These are phyloP conservation scores for Eucalyptus viminalis DNA, from an alignment of 345 rosid species.

Conservation along the genomic window DNA sequence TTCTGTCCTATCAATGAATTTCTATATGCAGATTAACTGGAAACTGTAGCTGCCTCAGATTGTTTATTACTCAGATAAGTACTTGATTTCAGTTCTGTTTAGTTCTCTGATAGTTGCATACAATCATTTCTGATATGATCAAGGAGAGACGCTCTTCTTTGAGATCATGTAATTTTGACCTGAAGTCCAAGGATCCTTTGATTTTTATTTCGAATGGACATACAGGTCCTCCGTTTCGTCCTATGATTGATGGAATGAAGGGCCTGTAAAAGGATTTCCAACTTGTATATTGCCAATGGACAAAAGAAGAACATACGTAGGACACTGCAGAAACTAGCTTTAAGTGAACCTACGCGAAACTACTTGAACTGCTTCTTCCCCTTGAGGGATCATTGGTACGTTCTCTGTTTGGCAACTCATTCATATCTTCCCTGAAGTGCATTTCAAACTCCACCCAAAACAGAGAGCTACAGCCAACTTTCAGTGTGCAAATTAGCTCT, in stretches of 20 bases:
- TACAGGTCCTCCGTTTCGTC: not conserved
- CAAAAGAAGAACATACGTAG: not conserved
- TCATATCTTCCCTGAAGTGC: not conserved
- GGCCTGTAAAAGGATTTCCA: not conserved
- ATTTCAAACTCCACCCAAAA: not conserved
- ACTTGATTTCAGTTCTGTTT: not conserved
- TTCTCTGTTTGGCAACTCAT: no score
- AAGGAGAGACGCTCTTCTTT: not conserved
- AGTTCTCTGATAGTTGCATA: not conserved
- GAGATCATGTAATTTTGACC: not conserved
- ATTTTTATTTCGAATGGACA: not conserved
- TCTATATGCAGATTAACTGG: no score
- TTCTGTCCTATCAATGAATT: not conserved
- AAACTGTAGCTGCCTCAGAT: no score
- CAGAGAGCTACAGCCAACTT: not conserved
- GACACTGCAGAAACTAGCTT: no score
- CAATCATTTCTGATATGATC: not conserved
- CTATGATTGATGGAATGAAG: not conserved
- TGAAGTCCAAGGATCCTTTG: not conserved
- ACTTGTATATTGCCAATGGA: not conserved
- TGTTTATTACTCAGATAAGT: not conserved
- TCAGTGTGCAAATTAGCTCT: not conserved
- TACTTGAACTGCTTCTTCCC: no score
- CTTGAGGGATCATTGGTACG: no score
- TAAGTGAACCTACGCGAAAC: no score